Conservation (phyloP, 768 basidiomycete species). For the Termitomyces sp. region DNA sequence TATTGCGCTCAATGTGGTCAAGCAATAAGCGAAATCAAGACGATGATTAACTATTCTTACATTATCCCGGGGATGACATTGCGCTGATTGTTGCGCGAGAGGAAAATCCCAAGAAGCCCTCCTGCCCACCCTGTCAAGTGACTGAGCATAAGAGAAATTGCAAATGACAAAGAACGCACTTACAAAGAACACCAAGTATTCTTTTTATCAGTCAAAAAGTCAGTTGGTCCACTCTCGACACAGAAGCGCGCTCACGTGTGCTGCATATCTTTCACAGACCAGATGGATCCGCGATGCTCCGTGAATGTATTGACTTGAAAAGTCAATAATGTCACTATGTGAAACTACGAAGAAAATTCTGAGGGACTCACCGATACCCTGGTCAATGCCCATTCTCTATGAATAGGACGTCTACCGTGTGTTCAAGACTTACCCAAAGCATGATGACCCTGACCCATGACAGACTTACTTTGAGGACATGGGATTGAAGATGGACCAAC, state of each 20-base stretch:
- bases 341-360: not conserved
- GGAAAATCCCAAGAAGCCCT: slow-evolving; percentile 81
- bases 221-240: not conserved
- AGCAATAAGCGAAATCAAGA: not conserved
- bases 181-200: slow-evolving; percentile 70
- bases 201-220: slow-evolving; percentile 26
- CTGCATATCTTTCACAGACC: slow-evolving; percentile 94
- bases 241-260: slow-evolving; percentile 59
- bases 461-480: not conserved
- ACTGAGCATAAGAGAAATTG: slow-evolving; percentile 2
- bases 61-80: slow-evolving; percentile 79
- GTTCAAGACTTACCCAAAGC: slow-evolving; percentile 36
- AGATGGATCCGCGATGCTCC: slow-evolving; percentile 73
- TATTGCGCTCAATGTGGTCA: slow-evolving; percentile 18
- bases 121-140: slow-evolving; percentile 79
- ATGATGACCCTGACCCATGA: slow-evolving; percentile 34
- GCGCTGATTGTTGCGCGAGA: slow-evolving; percentile 76
- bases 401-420: not conserved
- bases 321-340: not conserved
- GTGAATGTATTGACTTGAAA: slow-evolving; percentile 83
- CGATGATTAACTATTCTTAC: slow-evolving; percentile 33
- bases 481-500: slow-evolving; percentile 14
- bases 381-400: not conserved
- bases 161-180: slow-evolving; percentile 12
- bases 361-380: slow-evolving; percentile 51